A percentile compares a stretch with the other conserved stretches of the same genome.
These are phyloP conservation scores for Pythium aphanidermatum DNA, from an alignment of 352 stramenopile genomes.

Conservation along the genomic window DNA sequence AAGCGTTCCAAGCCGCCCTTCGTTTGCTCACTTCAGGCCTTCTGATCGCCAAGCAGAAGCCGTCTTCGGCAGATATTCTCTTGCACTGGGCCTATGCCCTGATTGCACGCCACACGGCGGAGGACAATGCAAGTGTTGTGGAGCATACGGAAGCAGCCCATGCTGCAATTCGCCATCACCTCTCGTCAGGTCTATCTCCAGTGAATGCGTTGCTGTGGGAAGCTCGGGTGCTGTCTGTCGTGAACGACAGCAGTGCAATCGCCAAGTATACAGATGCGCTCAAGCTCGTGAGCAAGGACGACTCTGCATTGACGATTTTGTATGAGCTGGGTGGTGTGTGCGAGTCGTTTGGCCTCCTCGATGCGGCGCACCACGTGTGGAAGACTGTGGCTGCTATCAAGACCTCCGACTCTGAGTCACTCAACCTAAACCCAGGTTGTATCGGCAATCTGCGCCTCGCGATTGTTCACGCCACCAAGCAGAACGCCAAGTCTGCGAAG, in stretches of 20 bases:
- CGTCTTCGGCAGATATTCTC: constrained; percentile 23
- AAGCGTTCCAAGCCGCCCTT: background rate
- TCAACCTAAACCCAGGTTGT: constrained; percentile 27
- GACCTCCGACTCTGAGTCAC: background rate
- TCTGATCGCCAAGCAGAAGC: constrained; percentile 10
- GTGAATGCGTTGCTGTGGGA: constrained; percentile 25
- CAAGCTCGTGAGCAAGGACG: background rate
- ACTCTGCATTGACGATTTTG: constrained; percentile 31
- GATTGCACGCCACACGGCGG: constrained; percentile 10
- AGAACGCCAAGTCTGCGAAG: constrained; percentile 57
- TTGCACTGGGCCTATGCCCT: constrained; percentile 39
- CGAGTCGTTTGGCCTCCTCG: constrained; percentile 33
- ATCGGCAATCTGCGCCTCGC: constrained; percentile 58
- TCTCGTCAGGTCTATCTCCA: background rate
- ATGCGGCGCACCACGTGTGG: constrained; percentile 62
- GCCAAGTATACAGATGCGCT: constrained; percentile 29
- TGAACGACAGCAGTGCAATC: constrained; percentile 18
- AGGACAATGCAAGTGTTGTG: constrained; percentile 8
- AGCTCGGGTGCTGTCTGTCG: constrained; percentile 37
- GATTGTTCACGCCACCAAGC: constrained; percentile 51
- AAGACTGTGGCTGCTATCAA: constrained; percentile 28
- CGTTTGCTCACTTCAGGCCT: constrained; percentile 38
- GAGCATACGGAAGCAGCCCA: constrained; percentile 19
- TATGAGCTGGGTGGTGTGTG: constrained; percentile 52
- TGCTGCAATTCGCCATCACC: constrained; percentile 17